Base-by-base conservation (phyloP, 371 early-diverging fungal genomes). In the Spraguea lophii region DNA sequence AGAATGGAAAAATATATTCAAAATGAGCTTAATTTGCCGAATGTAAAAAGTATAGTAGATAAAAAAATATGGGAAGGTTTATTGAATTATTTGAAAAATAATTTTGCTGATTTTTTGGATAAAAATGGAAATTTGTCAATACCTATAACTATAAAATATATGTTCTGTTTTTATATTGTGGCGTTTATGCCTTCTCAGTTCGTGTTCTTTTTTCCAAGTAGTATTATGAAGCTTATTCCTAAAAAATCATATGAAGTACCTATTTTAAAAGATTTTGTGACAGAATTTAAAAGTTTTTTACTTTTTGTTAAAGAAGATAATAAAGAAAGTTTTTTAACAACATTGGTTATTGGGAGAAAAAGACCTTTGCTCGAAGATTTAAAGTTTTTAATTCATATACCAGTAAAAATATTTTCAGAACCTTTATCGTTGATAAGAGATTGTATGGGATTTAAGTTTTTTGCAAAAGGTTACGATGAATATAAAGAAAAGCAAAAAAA, bases 91-190 rank as follows among this genome's bases (percentile, higher is more conserved):
- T 15, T 61, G 2, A 48, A 9, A 23, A 16, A 20, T 7, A 25
- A 61, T 40, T 42, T 49, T 2, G 27, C 46, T 4, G 48, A 57
- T 15, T 49, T 57, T 32, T 24, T 53, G 2, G n/a, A n/a, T n/a
- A 49, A 49, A 16, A 46, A 61, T 45, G 62, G 62, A 0, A 32
- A 53, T 22, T 24, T 61, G 10, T 32, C 25, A 20, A 47, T 61
- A 4, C 27, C 15, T 9, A 30, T 61, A 0, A n/a, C 56, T 13
- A 49, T 61, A 1, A 42, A 54, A 47, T 61, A 61, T 42, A 19
- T 47, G 16, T 21, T 61, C 38, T 61, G 62, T 23, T 42, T 27
- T 13, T 61, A 52, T 47, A 46, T 61, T 21, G 39, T 61, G 17
- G 49, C 51, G 12, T 48, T 52, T 22, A 36, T 61, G 1, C 62